A percentile compares a stretch with the other conserved stretches of the same genome.
Conservation (phyloP, 768 basidiomycete species). For the Strobilomyces confusus region DNA sequence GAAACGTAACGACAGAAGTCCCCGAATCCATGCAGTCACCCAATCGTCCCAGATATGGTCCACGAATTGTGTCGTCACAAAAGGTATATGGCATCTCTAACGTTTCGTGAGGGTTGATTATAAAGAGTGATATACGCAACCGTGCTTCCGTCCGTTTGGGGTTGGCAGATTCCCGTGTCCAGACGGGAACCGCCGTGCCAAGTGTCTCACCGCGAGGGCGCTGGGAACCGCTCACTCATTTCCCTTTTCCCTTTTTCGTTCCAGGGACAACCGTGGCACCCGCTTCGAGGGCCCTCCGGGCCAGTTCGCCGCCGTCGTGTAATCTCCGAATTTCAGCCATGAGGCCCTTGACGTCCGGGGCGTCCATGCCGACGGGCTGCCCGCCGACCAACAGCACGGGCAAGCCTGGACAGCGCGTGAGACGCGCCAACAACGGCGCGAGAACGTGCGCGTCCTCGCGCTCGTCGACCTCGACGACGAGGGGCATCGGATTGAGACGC, state of each 20-base stretch:
- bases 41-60: background rate
- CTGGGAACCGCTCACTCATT: background rate
- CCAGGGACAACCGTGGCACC: conserved; percentile 54
- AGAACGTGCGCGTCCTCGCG: conserved; percentile 69
- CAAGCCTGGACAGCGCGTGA: conserved; percentile 51
- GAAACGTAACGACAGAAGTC: conserved; percentile 4
- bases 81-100: conserved; percentile 2
- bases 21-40: conserved; percentile 1
- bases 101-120: conserved; percentile 1
- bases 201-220: background rate
- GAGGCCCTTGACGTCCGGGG: conserved; percentile 10
- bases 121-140: background rate
- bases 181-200: conserved; percentile 1
- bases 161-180: background rate
- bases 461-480: conserved; percentile 68
- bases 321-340: conserved; percentile 51
- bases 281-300: conserved; percentile 45
- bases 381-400: conserved; percentile 73
- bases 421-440: conserved; percentile 54
- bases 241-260: conserved; percentile 48
- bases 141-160: background rate
- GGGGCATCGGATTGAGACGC: conserved; percentile 57
- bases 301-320: conserved; percentile 47
- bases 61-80: conserved; percentile 3
- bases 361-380: conserved; percentile 41